Base-by-base conservation (phyloP, 768 basidiomycete genomes). In the Cystofilobasidium ferigula region DNA sequence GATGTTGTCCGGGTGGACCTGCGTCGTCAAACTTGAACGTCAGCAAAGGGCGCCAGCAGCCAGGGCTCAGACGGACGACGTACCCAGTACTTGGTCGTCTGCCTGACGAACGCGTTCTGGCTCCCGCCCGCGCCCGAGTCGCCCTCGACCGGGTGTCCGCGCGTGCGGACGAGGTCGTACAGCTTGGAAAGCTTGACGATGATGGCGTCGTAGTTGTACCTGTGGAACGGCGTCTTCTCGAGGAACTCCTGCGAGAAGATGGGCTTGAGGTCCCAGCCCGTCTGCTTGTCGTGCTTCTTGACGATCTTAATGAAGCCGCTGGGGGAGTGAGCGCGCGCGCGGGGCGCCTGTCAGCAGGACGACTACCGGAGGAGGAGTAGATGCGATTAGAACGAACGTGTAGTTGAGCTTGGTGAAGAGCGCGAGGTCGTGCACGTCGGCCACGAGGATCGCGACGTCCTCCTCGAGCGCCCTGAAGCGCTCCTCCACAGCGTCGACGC, bases 211-310 rank as follows among this genome's bases (percentile, higher is more conserved):
- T 78, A 77, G 70, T 76, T 77, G 67, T 74, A 73, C 43, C 54
- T 34, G 42, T 56, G 59, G 56, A 64, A 47, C n/a, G 65, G 91
- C 3, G 92, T 86, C 72, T 87, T 88, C 73, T 94, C 91, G 58
- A 99, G 83, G 76, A 89, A 94, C 60, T 89, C 85, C 72, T 87
- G 88, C 69, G 91, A 82, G 77, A 98, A 99, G 0, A 85, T 84
- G 22, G 87, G 81, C 74, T 93, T 94, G 68, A 99, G 82, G 2
- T 83, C 80, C 58, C 83, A 78, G 38, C 81, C 82, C 2, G 95
- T 99, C 83, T 88, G 86, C 90, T 99, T 99, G 74, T 95, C 92
- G 75, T 97, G 92, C 86, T 97, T 97, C 87, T 98, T 97, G 69
- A 97, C 80, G 69, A 97, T 97, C 78, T 99, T 99, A 81, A 97